phyloP scores from a whole-genome alignment of 352 stramenopile species.

The Phytophthora citricola region DNA sequence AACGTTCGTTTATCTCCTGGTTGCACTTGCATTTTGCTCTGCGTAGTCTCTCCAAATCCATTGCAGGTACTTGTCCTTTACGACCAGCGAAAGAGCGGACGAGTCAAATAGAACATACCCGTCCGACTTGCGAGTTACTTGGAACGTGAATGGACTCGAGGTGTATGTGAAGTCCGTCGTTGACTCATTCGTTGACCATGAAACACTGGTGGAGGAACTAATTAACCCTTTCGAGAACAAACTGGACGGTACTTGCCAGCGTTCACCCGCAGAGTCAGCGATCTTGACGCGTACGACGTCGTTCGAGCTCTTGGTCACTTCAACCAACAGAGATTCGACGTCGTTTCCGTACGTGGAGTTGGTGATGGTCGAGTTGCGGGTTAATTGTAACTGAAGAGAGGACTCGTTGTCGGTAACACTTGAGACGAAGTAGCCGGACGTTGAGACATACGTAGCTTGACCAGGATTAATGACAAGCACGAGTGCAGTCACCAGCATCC shows the following conservation, averaged over 20 bases:
- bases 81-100: constrained; percentile 39
- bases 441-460: too few species aligned
- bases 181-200: constrained; percentile 1
- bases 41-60: constrained; percentile 50
- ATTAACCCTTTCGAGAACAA: constrained; percentile 37
- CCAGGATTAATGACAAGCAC: too few species aligned
- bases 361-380: too few species aligned
- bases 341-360: constrained; percentile 2
- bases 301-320: constrained; percentile 41
- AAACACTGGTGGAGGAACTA: too few species aligned
- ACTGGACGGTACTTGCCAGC: constrained; percentile 53
- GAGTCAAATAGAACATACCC: constrained; percentile 53
- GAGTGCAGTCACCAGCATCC: too few species aligned
- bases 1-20: constrained; percentile 59
- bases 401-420: too few species aligned
- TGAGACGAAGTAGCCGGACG: too few species aligned
- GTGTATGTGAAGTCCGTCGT: constrained; percentile 45
- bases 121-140: constrained; percentile 46
- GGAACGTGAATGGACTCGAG: constrained; percentile 48
- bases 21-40: constrained; percentile 42
- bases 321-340: constrained; percentile 48
- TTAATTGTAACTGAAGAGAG: too few species aligned
- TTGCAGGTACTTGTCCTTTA: constrained; percentile 60
- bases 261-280: constrained; percentile 53
- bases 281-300: constrained; percentile 64